Evolutionary conservation across 306 rosid genomes (phyloP), one percentile per base, ranked within the genome.

Genomic region (Calophaca sinica): DNA sequence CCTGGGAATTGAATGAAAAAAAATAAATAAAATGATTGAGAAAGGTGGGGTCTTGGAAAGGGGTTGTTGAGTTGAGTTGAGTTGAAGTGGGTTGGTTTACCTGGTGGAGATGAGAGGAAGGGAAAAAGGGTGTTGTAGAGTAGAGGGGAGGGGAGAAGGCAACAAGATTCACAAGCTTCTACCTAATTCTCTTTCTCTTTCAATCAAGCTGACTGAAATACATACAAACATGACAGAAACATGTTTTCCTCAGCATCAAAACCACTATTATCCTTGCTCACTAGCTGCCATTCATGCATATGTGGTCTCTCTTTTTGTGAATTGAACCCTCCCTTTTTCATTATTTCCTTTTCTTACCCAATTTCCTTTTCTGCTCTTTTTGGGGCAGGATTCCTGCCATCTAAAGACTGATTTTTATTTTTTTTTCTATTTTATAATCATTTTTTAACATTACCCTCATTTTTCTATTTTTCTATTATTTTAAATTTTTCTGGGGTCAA

Each of bases 81-180:
- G 38, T 62, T 73, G 39, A n/a, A 48, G 11, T 31, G 42, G 68
- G 33, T 39, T 12, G 14, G 61, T 72, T 68, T 68, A 71, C 83
- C 81, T 63, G 62, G 54, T 32, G 67, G 42, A 58, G 83, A 69
- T n/a, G 11, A 73, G 63, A 54, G 67, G 69, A 48, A 53, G 71
- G 57, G 88, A 42, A 83, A 82, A 62, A 80, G 80, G 14, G n/a
- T n/a, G n/a, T n/a, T n/a, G n/a, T n/a, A n/a, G n/a, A n/a, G n/a
- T n/a, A n/a, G n/a, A n/a, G n/a, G 67, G 69, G 39, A 53, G 71
- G 57, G 88, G 35, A 64, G 70, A 60, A 79, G 75, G 50, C 26
- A 78, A 55, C 59, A 62, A 78, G 78, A 5, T 36, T 36, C 41
- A 36, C 26, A 20, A 20, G 26, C 26, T 20, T 20, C 26, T 20